Conservation (phyloP, 257 asterid species). For the Cynanchum wilfordii region DNA sequence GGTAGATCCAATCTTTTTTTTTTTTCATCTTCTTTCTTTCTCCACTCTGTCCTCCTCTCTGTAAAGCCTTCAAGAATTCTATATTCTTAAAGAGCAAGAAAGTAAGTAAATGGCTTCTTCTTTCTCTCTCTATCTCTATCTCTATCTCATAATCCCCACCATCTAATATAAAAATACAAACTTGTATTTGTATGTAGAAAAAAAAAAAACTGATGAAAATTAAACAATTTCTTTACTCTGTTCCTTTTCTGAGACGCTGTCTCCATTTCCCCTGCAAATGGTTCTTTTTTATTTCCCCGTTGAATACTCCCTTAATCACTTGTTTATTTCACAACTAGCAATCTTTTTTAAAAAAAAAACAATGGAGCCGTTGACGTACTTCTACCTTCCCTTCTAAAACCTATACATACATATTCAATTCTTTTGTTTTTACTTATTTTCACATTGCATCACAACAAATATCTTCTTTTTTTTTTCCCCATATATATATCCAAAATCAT, state of each 20-base stretch:
- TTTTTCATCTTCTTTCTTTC: constrained; percentile 29
- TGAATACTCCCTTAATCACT: constrained; percentile 23
- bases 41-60: constrained; percentile 52
- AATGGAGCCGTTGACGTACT: constrained; percentile 28
- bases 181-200: neutral
- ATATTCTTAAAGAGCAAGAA: constrained; percentile 33
- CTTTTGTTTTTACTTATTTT: neutral
- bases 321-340: constrained; percentile 11
- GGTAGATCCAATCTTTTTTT: constrained; percentile 23
- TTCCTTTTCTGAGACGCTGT: constrained; percentile 34
- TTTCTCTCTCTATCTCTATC: constrained; percentile 4
- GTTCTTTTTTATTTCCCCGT: constrained; percentile 29
- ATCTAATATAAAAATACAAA: constrained; percentile 5
- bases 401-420: neutral
- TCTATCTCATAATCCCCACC: neutral
- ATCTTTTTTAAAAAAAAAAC: no score
- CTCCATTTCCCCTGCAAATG: constrained; percentile 56
- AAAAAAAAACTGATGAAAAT: neutral
- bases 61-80: constrained; percentile 38
- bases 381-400: constrained; percentile 7
- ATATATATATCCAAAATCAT: constrained; percentile 12
- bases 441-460: constrained; percentile 1
- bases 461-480: neutral
- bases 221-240: constrained; percentile 25
- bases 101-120: constrained; percentile 18